phyloP scores from a whole-genome alignment of 1,284 basidiomycete species.

The Xerocomus nothofagi region DNA sequence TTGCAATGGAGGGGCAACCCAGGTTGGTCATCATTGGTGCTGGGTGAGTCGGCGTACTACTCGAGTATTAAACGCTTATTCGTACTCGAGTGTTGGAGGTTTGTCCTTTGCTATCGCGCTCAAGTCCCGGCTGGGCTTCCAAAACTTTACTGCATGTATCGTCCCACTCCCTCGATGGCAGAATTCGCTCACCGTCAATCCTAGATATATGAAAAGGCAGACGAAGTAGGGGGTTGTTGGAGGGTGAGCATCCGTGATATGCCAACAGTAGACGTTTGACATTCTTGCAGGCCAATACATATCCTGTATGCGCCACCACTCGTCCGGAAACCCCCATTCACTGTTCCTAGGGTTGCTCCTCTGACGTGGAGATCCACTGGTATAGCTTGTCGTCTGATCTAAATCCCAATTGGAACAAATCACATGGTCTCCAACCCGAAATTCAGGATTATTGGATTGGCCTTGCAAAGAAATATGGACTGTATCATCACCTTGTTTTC shows the following conservation, averaged over 20 bases:
- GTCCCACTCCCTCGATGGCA: too few relatives aligned
- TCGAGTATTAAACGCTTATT: slow-evolving; percentile 4
- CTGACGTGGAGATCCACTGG: slow-evolving; percentile 34
- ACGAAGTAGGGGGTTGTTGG: slow-evolving; percentile 29
- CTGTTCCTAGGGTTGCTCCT: slow-evolving; percentile 25
- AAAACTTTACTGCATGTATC: slow-evolving; percentile 25
- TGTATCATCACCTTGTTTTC: slow-evolving; percentile 26
- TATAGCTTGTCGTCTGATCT: slow-evolving; percentile 36
- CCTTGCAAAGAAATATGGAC: slow-evolving; percentile 25
- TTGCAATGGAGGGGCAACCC: slow-evolving; percentile 10
- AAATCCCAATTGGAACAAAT: slow-evolving; percentile 34
- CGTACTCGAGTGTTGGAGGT: slow-evolving; percentile 20
- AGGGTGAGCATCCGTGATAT: slow-evolving; percentile 19
- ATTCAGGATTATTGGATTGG: slow-evolving; percentile 34
- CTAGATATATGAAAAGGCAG: slow-evolving; percentile 29
- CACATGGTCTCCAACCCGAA: slow-evolving; percentile 32
- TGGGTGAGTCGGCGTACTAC: slow-evolving; percentile 19
- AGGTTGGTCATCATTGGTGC: slow-evolving; percentile 27
- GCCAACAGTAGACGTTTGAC: slow-evolving; percentile 2
- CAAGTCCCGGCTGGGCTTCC: slow-evolving; percentile 17
- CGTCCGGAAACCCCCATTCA: neutral
- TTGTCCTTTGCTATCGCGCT: slow-evolving; percentile 28
- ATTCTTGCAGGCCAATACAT: slow-evolving; percentile 27
- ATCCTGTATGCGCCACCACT: slow-evolving; percentile 18
- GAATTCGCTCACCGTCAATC: slow-evolving; percentile 2